Evolutionary conservation across 2,329 filamentous ascomycete genomes (phyloP), one percentile per base, ranked within the genome.

Genomic region (Claviceps digitariae): DNA sequence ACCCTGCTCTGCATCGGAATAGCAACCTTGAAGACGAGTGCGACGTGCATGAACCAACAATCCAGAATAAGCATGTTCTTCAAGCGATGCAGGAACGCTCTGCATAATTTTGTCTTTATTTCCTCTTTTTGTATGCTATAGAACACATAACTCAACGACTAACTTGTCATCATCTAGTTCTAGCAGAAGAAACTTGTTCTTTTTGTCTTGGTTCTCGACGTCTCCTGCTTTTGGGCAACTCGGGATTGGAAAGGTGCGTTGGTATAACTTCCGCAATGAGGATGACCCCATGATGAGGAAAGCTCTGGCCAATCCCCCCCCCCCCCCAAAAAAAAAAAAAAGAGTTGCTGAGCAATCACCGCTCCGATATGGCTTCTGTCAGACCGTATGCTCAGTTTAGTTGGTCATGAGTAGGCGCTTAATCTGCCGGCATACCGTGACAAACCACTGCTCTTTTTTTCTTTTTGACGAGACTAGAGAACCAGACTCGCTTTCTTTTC

Each of bases 41-140:
- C 45, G 27, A 50, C 46, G 45, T 48, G 53, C 49, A 54, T 51
- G 51, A 53, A 53, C 46, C 40, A 41, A 25, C 40, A 53, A 29
- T 25, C 25, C 9, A 34, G 9, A 23, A n/a, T 50, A 15, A 29
- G 48, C 38, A 46, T 15, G 47, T 40, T 27, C 5, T 13, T 47
- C 21, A 40, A 46, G 13, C 23, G 51, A 8, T 50, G 34, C 5
- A 49, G 20, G 21, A 20, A 36, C 50, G 50, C 40, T 46, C 40
- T 43, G 20, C 5, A 17, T 20, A 47, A 36, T 3, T 34, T 17
- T 41, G 9, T 46, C 9, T 5, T 6, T n/a, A 9, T 45, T 5
- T n/a, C 20, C 20, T 27, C 12, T n/a, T 21, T 44, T 12, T 20
- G 12, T 43, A 20, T 47, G 43, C 15, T 17, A 21, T 23, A n/a